Conservation (phyloP, 306 rosid genomes). For the Heteromeles arbutifolia region DNA sequence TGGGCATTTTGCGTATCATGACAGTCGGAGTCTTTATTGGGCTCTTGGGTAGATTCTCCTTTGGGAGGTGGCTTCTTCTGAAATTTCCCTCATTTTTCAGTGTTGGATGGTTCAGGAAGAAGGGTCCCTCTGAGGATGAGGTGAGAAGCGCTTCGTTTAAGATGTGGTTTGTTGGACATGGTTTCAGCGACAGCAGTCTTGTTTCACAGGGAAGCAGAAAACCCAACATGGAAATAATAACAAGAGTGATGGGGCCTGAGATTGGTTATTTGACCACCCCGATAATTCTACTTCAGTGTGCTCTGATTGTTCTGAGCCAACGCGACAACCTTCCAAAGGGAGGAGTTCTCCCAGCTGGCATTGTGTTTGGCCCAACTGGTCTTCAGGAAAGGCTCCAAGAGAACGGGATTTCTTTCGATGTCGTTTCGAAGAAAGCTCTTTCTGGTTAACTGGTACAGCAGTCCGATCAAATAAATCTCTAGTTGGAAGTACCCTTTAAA, state of each 20-base stretch:
- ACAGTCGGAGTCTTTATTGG: conserved; percentile 46
- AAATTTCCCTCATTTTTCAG: conserved; percentile 73
- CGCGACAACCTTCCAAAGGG: conserved; percentile 62
- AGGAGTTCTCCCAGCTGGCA: conserved; percentile 67
- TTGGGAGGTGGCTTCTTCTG: conserved; percentile 78
- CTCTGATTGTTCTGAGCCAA: conserved; percentile 58
- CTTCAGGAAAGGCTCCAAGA: conserved; percentile 67
- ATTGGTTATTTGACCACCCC: conserved; percentile 83
- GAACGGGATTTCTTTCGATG: conserved; percentile 72
- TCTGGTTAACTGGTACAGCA: conserved; percentile 25
- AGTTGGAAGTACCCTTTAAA: background rate
- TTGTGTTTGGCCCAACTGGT: conserved; percentile 73
- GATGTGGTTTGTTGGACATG: conserved; percentile 86
- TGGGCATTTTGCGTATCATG: conserved; percentile 37
- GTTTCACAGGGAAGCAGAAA: conserved; percentile 35
- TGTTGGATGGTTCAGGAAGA: conserved; percentile 63
- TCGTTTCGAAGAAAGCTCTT: conserved; percentile 46
- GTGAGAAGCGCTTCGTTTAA: conserved; percentile 66
- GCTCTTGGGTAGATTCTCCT: conserved; percentile 37
- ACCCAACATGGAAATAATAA: conserved; percentile 67
- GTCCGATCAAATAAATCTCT: background rate
- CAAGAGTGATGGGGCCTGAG: conserved; percentile 83
- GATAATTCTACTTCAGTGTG: conserved; percentile 70
- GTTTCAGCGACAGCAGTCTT: conserved; percentile 39
- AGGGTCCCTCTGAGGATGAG: conserved; percentile 77